A percentile compares a stretch with the other conserved stretches of the same genome.
Conservation (phyloP, 208 protist species). For the Trypanosoma caninum region DNA sequence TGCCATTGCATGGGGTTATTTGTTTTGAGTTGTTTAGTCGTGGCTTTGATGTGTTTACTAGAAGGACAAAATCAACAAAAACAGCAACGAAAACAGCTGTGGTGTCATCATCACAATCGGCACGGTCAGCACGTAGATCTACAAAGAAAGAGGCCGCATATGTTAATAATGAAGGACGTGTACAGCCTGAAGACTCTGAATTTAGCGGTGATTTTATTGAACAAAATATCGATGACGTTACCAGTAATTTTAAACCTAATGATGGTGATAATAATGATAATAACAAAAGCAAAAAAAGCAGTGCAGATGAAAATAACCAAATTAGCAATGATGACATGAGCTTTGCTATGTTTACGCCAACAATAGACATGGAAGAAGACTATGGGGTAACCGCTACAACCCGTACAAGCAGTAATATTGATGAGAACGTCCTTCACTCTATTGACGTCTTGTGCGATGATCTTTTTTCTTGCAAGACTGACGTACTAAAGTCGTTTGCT, state of each 20-base stretch:
- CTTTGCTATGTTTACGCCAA: conserved; percentile 27
- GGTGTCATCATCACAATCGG: too few relatives aligned
- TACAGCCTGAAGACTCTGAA: too few relatives aligned
- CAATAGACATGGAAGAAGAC: conserved; percentile 19
- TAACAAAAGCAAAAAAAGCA: neutral
- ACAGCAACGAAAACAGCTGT: too few relatives aligned
- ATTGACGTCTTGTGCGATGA: conserved; percentile 89
- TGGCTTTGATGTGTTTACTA: too few relatives aligned
- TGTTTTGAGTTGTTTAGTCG: too few relatives aligned
- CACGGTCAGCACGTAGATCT: neutral
- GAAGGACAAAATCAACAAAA: too few relatives aligned
- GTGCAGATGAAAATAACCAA: conserved; percentile 16
- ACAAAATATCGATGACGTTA: conserved; percentile 25
- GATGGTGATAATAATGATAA: neutral
- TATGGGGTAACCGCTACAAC: neutral
- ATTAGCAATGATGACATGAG: neutral
- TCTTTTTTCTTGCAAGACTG: conserved; percentile 82
- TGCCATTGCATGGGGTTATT: neutral
- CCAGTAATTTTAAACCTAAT: neutral
- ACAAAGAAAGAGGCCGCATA: neutral
- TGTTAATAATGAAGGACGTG: too few relatives aligned
- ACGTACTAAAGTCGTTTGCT: conserved; percentile 74
- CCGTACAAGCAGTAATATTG: conserved; percentile 1
- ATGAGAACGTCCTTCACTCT: conserved; percentile 52
- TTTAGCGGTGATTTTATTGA: too few relatives aligned